Percentiles rank a stretch among this genome's conserved stretches.
phyloP scores from a whole-genome alignment of 2,329 filamentous ascomycete genomes.

The Chaetomiaceae sp. region DNA sequence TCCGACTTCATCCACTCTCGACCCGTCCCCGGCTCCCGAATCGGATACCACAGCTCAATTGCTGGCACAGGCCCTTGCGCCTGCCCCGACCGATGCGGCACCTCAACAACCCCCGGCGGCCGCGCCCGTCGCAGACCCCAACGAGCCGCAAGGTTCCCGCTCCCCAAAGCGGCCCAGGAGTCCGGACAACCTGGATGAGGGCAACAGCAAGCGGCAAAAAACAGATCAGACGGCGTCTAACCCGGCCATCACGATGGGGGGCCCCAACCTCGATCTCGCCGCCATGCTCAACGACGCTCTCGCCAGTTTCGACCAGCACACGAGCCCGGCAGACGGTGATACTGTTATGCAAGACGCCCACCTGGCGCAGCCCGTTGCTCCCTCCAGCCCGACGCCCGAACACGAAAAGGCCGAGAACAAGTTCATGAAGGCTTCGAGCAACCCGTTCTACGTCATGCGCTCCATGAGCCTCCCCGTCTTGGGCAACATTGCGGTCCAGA shows the following conservation, averaged over 20 bases:
- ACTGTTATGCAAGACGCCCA: constrained; percentile 10
- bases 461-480: constrained; percentile 35
- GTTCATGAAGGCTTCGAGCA: constrained; percentile 34
- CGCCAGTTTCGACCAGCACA: constrained; percentile 25
- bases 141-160: not conserved
- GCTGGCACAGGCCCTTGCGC: not conserved
- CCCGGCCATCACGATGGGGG: constrained; percentile 1
- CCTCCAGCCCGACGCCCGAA: constrained; percentile 18
- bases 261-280: constrained; percentile 27
- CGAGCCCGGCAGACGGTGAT: not conserved
- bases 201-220: constrained; percentile 26
- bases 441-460: constrained; percentile 33
- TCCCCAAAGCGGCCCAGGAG: constrained; percentile 27
- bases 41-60: not conserved
- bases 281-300: constrained; percentile 31
- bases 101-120: not conserved
- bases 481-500: constrained; percentile 36
- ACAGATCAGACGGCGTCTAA: constrained; percentile 17
- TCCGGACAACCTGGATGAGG: constrained; percentile 15
- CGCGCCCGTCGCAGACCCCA: not conserved
- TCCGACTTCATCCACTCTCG: not conserved
- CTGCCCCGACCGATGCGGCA: not conserved
- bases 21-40: not conserved
- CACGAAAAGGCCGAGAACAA: constrained; percentile 25
- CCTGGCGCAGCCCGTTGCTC: not conserved